Evolutionary conservation across 371 early-diverging fungal genomes (phyloP), one percentile per base, ranked within the genome.

Genomic region (Lichtheimia hyalospora): DNA sequence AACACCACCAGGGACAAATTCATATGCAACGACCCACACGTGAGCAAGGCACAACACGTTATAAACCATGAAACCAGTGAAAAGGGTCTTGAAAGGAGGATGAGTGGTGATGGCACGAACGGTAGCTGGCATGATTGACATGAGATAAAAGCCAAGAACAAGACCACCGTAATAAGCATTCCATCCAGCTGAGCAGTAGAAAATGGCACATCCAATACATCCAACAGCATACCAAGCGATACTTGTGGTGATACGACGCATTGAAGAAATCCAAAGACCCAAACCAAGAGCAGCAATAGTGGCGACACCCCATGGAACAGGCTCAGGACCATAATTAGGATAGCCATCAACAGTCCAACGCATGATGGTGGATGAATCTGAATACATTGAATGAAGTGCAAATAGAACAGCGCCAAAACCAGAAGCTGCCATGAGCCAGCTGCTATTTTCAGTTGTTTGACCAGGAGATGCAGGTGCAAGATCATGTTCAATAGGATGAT

Each of bases 21-120:
- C 92, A 59, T 91, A 92, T 8, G 92, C 92, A 12, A 92, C 92
- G 5, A 84, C 84, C 90, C 90, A 92, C 5, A 91, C 89, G 61
- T 88, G 87, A 13, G 84, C 89, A 24, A 92, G 71, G 49, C 86
- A 85, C 24, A 91, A 68, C 6, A 89, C 52, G 63, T 88, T 89
- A 62, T 90, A 90, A 55, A 73, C 68, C 69, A 90, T 70, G 62
- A 86, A 84, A 12, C 79, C 70, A 18, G 76, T 74, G 8, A 84
- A 69, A 42, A 89, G 68, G 12, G 92, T 89, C 56, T 83, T 82
- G 53, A 90, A 90, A 1, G 89, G 85, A 27, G 86, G 81, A 56
- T 85, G 83, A 13, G 75, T 77, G 18, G 84, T 71, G 16, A 84
- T 69, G 4, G 83, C 79, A 16, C 81, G 81, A 60, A 88, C 77